Base-by-base conservation (phyloP, 257 asterid genomes). In the Solanum sitiens region DNA sequence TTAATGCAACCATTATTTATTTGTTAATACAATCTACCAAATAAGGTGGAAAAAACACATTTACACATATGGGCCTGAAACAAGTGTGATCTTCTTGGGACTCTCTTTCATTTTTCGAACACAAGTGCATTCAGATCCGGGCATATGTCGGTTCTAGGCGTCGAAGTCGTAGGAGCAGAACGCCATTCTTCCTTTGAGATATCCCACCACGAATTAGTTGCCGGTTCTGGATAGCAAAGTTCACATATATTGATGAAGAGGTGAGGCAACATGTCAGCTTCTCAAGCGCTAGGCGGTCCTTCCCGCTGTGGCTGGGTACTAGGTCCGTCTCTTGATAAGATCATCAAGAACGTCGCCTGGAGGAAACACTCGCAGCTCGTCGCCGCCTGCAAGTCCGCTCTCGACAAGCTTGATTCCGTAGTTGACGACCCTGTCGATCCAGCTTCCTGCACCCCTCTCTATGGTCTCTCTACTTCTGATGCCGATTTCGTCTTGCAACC, bases 261-360 rank as follows among this genome's bases (percentile, higher is more conserved):
- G 77, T 74, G 87, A 86, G 56, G 4, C 67, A 76, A 47, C 63
- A 76, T 59, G 68, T 39, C 83, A 50, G 44, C 89, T 80, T 88
- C 95, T 80, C 98, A 93, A 91, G 91, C 97, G 92, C 98, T 95
- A 89, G 99, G 99, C 59, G 98, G 98, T 15, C 90, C 96, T 39
- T 96, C 99, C 83, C 98, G 96, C 44, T 94, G 98, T 67, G 99
- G 99, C 47, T 93, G 98, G 96, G 95, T 97, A 83, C 93, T 97
- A 73, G 99, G 99, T 87, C 98, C 99, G 30, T 91, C 98, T 25
- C 93, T 97, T 53, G 99, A 97, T 94, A 97, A 97, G 96, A 96
- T 97, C 89, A 92, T 97, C 85, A 97, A 97, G 94, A 97, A 97
- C 88, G 99, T 93, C 30, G 95, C 99, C 20, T 97, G 99, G 99